A percentile compares a stretch with the other conserved stretches of the same genome.
Conservation (phyloP, 2,329 filamentous ascomycete genomes). For the Metarhizium guizhouense region DNA sequence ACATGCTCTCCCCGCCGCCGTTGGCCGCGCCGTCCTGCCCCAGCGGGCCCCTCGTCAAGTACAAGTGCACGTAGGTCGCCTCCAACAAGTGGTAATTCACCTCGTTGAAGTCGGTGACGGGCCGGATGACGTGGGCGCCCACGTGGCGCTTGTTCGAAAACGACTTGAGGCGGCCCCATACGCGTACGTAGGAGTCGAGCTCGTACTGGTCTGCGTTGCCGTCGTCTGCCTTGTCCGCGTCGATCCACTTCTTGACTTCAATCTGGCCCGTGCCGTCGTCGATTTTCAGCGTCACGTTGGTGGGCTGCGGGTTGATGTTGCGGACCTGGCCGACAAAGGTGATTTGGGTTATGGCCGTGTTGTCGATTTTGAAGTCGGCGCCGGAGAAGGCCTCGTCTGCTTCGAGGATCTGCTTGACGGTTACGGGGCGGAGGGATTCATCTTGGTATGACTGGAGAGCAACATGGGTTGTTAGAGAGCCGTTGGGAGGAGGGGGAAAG, state of each 20-base stretch:
- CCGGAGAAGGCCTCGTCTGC: conserved; percentile 65
- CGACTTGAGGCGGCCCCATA: conserved; percentile 74
- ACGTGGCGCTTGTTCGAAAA: conserved; percentile 81
- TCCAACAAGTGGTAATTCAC: conserved; percentile 88
- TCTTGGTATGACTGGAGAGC: conserved; percentile 53
- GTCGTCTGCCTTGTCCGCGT: conserved; percentile 47
- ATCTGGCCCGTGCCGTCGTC: conserved; percentile 92
- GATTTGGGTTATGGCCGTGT: conserved; percentile 57
- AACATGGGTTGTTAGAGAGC: not conserved
- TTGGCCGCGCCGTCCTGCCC: conserved; percentile 28
- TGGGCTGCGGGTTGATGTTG: conserved; percentile 74
- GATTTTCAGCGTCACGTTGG: conserved; percentile 84
- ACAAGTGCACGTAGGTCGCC: conserved; percentile 78
- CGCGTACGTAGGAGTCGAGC: conserved; percentile 72
- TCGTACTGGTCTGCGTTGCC: conserved; percentile 44
- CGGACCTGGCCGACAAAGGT: conserved; percentile 89
- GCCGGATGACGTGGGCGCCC: conserved; percentile 70
- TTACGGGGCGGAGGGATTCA: conserved; percentile 85
- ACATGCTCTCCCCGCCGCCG: conserved; percentile 38
- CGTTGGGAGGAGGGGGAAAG: not conserved
- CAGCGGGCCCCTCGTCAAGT: conserved; percentile 63
- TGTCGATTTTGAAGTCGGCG: conserved; percentile 78
- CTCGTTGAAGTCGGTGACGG: conserved; percentile 81
- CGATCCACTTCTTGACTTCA: conserved; percentile 84
- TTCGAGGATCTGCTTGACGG: conserved; percentile 88